A percentile compares a stretch with the other conserved stretches of the same genome.
phyloP scores from a whole-genome alignment of 2,329 filamentous ascomycete genomes.

The Alternaria incomplexa region DNA sequence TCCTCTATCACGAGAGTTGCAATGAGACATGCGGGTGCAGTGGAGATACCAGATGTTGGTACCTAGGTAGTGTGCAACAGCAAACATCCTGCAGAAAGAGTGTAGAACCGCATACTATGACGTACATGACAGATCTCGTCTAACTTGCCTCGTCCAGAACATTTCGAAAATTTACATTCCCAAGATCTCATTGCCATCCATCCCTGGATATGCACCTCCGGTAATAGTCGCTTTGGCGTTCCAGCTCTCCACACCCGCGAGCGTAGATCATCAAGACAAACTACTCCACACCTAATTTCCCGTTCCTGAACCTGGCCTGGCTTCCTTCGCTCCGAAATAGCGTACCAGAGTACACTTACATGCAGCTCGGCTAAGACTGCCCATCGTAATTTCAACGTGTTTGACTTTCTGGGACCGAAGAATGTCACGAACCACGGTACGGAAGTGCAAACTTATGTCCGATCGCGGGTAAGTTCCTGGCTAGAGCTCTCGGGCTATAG shows the following conservation, averaged over 20 bases:
- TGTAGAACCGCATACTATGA: not conserved
- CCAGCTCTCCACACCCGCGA: not conserved
- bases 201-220: not conserved
- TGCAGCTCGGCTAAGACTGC: not conserved
- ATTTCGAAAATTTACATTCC: not conserved
- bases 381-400: not conserved
- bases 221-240: not conserved
- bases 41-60: not conserved
- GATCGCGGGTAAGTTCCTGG: not conserved
- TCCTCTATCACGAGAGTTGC: not conserved
- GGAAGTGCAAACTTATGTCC: not conserved
- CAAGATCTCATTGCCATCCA: not conserved
- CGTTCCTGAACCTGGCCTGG: not conserved
- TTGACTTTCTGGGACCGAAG: not conserved
- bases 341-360: not conserved
- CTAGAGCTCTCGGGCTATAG: not conserved
- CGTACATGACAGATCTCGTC: not conserved
- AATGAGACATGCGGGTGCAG: not conserved
- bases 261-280: not conserved
- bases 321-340: not conserved
- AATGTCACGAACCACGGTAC: not conserved
- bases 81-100: not conserved
- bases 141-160: not conserved
- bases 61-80: not conserved
- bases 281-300: not conserved